Conservation (phyloP, 2,329 filamentous ascomycete species). For the Emergomyces orientalis region DNA sequence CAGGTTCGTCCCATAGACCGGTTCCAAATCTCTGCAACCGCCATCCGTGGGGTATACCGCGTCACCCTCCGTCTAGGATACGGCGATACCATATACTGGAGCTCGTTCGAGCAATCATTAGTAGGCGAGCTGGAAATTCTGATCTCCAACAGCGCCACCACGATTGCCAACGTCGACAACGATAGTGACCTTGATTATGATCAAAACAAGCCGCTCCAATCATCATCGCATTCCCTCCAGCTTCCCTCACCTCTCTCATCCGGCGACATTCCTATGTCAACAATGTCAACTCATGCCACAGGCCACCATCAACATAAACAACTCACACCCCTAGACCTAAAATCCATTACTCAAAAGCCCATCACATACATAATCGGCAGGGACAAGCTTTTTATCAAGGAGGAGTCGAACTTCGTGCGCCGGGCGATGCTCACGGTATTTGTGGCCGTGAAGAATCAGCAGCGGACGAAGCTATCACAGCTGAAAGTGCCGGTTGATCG, state of each 20-base stretch:
- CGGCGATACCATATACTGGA: conserved; percentile 12
- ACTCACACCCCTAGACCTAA: neutral
- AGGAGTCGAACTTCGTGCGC: conserved; percentile 22
- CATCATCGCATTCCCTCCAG: neutral
- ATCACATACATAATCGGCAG: conserved; percentile 42
- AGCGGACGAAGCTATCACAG: conserved; percentile 30
- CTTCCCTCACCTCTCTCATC: neutral
- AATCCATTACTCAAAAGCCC: conserved; percentile 6
- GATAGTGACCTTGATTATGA: neutral
- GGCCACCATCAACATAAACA: conserved; percentile 9
- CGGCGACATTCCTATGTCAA: neutral
- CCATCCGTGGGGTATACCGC: conserved; percentile 11
- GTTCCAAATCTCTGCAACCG: conserved; percentile 34
- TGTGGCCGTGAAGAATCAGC: conserved; percentile 33
- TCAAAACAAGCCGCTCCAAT: neutral
- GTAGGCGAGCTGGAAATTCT: conserved; percentile 10
- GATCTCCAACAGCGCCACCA: neutral
- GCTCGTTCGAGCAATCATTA: conserved; percentile 13
- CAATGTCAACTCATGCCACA: conserved; percentile 15
- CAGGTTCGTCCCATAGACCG: conserved; percentile 46
- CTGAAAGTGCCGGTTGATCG: conserved; percentile 31
- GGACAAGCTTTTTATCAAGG: conserved; percentile 31
- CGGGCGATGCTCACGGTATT: conserved; percentile 26
- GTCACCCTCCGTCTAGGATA: conserved; percentile 15
- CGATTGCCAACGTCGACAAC: neutral